Evolutionary conservation across 1,284 basidiomycete species (phyloP).

Genomic region (Hymenochaete sp.): DNA sequence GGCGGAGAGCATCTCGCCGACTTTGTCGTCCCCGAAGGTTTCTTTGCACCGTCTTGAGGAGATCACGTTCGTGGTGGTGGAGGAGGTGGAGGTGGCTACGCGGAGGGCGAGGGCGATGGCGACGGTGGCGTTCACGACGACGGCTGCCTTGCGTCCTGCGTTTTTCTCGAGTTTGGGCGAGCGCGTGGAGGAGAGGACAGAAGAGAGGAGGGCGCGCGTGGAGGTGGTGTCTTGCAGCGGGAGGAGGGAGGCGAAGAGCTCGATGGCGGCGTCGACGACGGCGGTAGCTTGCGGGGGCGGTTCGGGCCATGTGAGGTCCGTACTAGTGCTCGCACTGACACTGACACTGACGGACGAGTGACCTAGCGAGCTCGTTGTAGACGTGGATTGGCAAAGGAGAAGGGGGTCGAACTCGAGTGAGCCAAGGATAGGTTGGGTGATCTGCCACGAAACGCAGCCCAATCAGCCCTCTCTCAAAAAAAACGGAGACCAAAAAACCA

Average conservation of each 20-base stretch:
- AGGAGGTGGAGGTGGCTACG: slow-evolving; percentile 37
- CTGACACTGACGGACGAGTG: too few species aligned
- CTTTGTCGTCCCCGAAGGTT: background rate
- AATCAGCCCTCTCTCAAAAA: slow-evolving; percentile 1
- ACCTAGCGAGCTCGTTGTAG: slow-evolving; percentile 28
- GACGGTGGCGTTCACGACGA: slow-evolving; percentile 76
- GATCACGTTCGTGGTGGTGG: slow-evolving; percentile 15
- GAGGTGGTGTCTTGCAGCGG: slow-evolving; percentile 70
- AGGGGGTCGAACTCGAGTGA: slow-evolving; percentile 85
- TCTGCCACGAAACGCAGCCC: too few species aligned
- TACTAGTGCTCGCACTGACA: slow-evolving; percentile 5
- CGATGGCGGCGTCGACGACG: slow-evolving; percentile 83
- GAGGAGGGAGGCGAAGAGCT: slow-evolving; percentile 76
- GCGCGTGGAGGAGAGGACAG: slow-evolving; percentile 61
- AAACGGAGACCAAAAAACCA: slow-evolving; percentile 2
- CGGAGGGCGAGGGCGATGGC: slow-evolving; percentile 73
- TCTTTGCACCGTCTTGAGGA: background rate
- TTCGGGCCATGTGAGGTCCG: slow-evolving; percentile 41
- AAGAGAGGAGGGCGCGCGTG: slow-evolving; percentile 58
- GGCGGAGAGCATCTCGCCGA: background rate
- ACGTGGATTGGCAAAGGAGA: slow-evolving; percentile 53
- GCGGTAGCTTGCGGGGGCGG: slow-evolving; percentile 75
- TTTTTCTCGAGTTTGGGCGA: slow-evolving; percentile 86
- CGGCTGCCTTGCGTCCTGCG: slow-evolving; percentile 80
- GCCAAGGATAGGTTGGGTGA: slow-evolving; percentile 72